A percentile compares a stretch with the other conserved stretches of the same genome.
phyloP scores from a whole-genome alignment of 495 filamentous ascomycete species.

The Neurospora tetraspora region DNA sequence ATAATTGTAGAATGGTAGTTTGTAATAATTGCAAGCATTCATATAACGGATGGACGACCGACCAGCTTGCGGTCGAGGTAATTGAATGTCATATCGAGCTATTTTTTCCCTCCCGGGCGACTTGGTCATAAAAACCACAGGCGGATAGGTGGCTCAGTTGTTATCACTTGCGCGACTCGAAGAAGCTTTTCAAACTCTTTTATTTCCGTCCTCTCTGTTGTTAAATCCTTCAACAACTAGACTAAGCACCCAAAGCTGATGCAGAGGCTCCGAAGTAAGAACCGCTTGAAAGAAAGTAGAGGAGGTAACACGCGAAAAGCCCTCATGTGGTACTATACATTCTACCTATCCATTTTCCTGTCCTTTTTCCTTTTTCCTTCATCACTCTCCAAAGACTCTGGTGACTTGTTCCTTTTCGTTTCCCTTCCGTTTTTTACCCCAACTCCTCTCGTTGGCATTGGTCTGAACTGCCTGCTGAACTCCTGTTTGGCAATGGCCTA shows the following conservation, averaged over 20 bases:
- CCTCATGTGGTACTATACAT: neutral
- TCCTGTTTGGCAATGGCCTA: neutral
- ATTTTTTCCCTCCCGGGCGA: neutral
- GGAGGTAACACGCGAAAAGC: neutral
- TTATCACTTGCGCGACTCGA: neutral
- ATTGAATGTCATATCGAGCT: neutral
- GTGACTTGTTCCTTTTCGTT: neutral
- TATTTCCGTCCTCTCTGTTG: neutral
- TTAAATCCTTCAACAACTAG: neutral
- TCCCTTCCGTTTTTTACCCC: neutral
- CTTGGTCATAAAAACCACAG: neutral
- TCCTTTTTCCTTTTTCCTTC: neutral
- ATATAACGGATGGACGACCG: neutral
- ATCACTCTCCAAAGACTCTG: neutral
- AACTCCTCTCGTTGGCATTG: neutral
- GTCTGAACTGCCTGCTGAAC: neutral
- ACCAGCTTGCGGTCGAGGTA: neutral
- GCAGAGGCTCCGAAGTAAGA: neutral
- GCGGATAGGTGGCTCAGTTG: neutral
- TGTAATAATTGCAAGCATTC: neutral
- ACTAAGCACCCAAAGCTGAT: neutral
- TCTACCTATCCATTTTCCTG: neutral
- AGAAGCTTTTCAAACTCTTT: neutral
- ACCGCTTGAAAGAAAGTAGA: neutral
- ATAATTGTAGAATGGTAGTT: neutral